Evolutionary conservation across 352 stramenopile species (phyloP).

Genomic region (Pythium rishiriense): DNA sequence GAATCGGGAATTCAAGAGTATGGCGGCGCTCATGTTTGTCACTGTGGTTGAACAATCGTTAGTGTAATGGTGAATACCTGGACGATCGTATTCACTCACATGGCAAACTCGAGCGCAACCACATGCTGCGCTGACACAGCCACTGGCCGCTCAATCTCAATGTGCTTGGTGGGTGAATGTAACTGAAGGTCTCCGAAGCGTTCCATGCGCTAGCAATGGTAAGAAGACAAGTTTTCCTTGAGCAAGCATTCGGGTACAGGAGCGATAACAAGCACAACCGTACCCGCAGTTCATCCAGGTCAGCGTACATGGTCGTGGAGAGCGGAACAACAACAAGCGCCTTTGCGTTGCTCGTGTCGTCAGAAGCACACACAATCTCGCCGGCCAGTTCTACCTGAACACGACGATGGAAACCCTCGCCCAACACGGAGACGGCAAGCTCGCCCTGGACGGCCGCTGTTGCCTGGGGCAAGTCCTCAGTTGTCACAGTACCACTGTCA

Average conservation of each 20-base stretch:
- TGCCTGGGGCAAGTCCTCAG: neutral
- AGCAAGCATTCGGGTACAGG: too few species aligned
- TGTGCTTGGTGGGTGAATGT: slow-evolving; percentile 30
- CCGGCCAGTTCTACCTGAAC: slow-evolving; percentile 4
- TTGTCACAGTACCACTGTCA: neutral
- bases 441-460: neutral
- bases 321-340: slow-evolving; percentile 26
- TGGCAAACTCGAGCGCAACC: slow-evolving; percentile 26
- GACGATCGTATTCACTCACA: slow-evolving; percentile 15
- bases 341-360: neutral
- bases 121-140: slow-evolving; percentile 30
- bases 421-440: slow-evolving; percentile 9
- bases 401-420: slow-evolving; percentile 28
- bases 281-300: slow-evolving; percentile 45
- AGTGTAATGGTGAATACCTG: too few species aligned
- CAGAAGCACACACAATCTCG: neutral
- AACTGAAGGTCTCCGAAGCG: slow-evolving; percentile 33
- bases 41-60: neutral
- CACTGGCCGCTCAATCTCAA: slow-evolving; percentile 33
- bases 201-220: slow-evolving; percentile 27
- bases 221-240: neutral
- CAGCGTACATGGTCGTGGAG: slow-evolving; percentile 32
- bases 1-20: slow-evolving; percentile 28
- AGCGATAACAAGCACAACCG: too few species aligned
- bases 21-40: neutral